A percentile compares a stretch with the other conserved stretches of the same genome.
Evolutionary conservation across 306 rosid species (phyloP).

Genomic region (Hippophae rhamnoides): DNA sequence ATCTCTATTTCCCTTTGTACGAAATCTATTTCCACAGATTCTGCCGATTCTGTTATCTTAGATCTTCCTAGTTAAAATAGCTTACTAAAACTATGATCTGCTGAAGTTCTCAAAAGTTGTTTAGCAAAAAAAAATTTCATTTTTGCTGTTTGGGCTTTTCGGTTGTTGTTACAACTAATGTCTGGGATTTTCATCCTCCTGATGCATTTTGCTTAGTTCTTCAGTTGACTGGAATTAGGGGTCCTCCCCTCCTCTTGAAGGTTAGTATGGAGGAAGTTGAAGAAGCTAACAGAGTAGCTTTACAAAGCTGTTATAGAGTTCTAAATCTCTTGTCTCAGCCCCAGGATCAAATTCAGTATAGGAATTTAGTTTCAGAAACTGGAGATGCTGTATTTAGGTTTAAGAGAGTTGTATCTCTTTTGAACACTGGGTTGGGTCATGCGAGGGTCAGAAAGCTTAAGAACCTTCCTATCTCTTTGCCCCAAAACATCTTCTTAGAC

Average conservation of each 20-base stretch:
- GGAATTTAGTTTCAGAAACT: conserved; percentile 58
- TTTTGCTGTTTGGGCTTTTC: conserved; percentile 27
- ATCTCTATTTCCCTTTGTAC: conserved; percentile 2
- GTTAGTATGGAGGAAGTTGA: conserved; percentile 68
- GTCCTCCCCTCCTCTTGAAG: conserved; percentile 16
- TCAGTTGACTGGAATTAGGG: conserved; percentile 16
- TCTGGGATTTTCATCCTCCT: conserved; percentile 16
- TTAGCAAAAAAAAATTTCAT: conserved; percentile 20
- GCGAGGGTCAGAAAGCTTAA: conserved; percentile 70
- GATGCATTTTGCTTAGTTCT: conserved; percentile 24
- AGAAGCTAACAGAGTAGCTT: conserved; percentile 73
- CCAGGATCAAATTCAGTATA: conserved; percentile 50
- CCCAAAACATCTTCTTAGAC: conserved; percentile 57
- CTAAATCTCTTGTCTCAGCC: conserved; percentile 54
- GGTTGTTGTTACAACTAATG: conserved; percentile 20
- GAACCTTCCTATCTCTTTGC: conserved; percentile 42
- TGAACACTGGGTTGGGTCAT: conserved; percentile 64
- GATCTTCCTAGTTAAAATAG: conserved; percentile 19
- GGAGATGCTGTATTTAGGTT: conserved; percentile 77
- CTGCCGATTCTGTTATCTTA: conserved; percentile 28
- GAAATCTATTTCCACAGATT: conserved; percentile 8
- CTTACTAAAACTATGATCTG: background rate
- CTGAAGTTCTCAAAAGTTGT: conserved; percentile 26
- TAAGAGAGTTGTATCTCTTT: conserved; percentile 83
- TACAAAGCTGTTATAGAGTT: conserved; percentile 74